Conservation (phyloP, 345 rosid species). For the Gossypium ekmanianum region DNA sequence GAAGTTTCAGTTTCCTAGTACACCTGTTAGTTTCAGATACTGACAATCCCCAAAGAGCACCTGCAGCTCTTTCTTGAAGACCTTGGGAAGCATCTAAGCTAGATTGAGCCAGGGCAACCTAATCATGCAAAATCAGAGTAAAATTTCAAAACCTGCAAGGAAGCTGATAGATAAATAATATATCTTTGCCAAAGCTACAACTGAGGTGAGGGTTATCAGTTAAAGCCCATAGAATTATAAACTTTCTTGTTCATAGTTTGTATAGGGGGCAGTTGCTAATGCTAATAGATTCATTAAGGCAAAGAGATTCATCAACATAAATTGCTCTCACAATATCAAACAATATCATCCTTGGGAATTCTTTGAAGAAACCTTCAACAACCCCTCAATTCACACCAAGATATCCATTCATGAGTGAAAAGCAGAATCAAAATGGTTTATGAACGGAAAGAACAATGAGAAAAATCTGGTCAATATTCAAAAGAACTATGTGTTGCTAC, state of each 20-base stretch:
- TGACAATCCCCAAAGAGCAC: conserved; percentile 96
- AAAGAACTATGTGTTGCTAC: too few relatives aligned
- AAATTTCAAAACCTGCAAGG: conserved; percentile 7
- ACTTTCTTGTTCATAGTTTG: neutral
- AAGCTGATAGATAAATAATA: conserved; percentile 17
- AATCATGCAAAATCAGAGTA: conserved; percentile 17
- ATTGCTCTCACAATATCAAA: neutral
- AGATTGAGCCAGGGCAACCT: conserved; percentile 87
- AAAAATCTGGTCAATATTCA: too few relatives aligned
- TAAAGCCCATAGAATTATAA: neutral
- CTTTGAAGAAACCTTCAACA: too few relatives aligned
- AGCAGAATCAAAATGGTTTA: neutral
- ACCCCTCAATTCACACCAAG: neutral
- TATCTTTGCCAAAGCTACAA: neutral
- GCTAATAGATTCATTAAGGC: neutral
- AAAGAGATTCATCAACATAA: neutral
- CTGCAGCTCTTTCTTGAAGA: conserved; percentile 98
- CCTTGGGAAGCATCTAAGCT: conserved; percentile 81
- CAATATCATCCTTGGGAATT: neutral
- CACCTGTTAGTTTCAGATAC: conserved; percentile 96
- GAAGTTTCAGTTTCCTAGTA: neutral
- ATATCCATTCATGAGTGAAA: neutral
- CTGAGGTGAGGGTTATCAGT: neutral
- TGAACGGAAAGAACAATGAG: too few relatives aligned
- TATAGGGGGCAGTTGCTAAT: neutral